Base-by-base conservation (phyloP, 2,329 filamentous ascomycete genomes). In the Pezicula carpinea region DNA sequence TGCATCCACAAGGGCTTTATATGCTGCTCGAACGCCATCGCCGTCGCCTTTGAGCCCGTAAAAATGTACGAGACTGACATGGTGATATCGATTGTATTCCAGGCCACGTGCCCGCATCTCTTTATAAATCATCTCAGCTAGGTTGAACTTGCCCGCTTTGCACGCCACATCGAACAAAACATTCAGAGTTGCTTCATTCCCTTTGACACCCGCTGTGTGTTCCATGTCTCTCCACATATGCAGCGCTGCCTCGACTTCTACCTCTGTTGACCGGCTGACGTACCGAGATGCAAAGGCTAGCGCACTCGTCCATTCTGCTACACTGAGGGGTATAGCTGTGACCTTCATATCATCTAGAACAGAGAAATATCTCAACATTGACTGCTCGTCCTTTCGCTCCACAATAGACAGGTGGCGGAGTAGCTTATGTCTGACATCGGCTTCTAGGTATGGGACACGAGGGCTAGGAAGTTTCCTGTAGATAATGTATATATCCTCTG, bases 161-260 rank as follows among this genome's bases (percentile, higher is more conserved):
- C 89, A 80, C 1, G 93, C 89, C 10, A 89, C 79, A 61, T 96
- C 87, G 58, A 96, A 96, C 11, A 99, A 76, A 39, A 96, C 86
- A 62, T 93, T 96, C 67, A 99, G 95, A 0, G 92, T 95, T n/a
- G 90, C 84, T 41, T 81, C 75, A 56, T 86, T 87, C 31, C 79
- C 83, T 55, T 70, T 69, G 13, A 89, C 65, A 1, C 79, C 76
- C 2, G 83, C 82, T 4, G 80, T 70, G 39, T 79, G 75, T 66
- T 99, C 93, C 90, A 97, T 97, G 58, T 93, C 83, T 54, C 80
- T 82, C 91, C 92, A 99, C 19, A 95, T 67, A 40, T 81, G 77
- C 39, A 99, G 72, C 0, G 88, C 83, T 5, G 80, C 76, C 64
- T 87, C 72, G 36, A 88, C 66, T 63, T 90, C 77, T 34, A 75